A percentile compares a stretch with the other conserved stretches of the same genome.
These are phyloP conservation scores for Yarrowia deformans DNA, from an alignment of 805 yeast species.

Conservation along the genomic window DNA sequence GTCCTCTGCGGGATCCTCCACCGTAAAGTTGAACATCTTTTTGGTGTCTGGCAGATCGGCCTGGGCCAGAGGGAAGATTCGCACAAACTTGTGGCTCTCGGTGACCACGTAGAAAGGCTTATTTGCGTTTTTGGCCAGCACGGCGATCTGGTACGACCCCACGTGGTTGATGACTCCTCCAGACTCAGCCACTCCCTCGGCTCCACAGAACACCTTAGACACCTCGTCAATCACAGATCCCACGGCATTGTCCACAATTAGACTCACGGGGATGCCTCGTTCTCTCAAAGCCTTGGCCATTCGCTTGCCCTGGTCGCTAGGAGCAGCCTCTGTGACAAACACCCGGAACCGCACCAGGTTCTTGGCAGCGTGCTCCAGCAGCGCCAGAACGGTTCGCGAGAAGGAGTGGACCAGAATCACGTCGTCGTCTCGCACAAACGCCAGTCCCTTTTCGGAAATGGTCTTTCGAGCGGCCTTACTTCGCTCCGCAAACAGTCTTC, in stretches of 20 bases:
- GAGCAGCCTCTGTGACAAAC: slow-evolving; percentile 91
- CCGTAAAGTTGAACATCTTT: slow-evolving; percentile 57
- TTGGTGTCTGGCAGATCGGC: slow-evolving; percentile 78
- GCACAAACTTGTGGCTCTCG: slow-evolving; percentile 93
- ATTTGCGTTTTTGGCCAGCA: slow-evolving; percentile 85
- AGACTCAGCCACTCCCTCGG: slow-evolving; percentile 98
- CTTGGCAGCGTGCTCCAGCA: slow-evolving; percentile 78
- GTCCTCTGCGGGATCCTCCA: slow-evolving; percentile 43
- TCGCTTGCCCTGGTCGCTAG: slow-evolving; percentile 73
- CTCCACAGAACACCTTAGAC: slow-evolving; percentile 94
- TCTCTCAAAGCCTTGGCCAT: slow-evolving; percentile 74
- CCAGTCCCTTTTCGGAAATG: slow-evolving; percentile 85
- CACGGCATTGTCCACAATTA: slow-evolving; percentile 91
- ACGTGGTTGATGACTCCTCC: slow-evolving; percentile 95
- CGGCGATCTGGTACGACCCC: slow-evolving; percentile 95
- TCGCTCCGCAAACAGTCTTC: slow-evolving; percentile 87
- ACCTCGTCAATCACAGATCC: slow-evolving; percentile 91
- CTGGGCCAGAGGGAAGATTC: slow-evolving; percentile 93
- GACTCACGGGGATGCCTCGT: slow-evolving; percentile 82
- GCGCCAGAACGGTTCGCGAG: slow-evolving; percentile 85
- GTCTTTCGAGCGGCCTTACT: slow-evolving; percentile 88
- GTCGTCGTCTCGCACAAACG: slow-evolving; percentile 93
- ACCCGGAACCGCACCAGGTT: slow-evolving; percentile 85
- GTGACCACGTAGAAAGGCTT: slow-evolving; percentile 95
- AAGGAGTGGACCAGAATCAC: slow-evolving; percentile 85